phyloP scores from a whole-genome alignment of 108 stramenopile genomes.

The Cyclotella atomus region DNA sequence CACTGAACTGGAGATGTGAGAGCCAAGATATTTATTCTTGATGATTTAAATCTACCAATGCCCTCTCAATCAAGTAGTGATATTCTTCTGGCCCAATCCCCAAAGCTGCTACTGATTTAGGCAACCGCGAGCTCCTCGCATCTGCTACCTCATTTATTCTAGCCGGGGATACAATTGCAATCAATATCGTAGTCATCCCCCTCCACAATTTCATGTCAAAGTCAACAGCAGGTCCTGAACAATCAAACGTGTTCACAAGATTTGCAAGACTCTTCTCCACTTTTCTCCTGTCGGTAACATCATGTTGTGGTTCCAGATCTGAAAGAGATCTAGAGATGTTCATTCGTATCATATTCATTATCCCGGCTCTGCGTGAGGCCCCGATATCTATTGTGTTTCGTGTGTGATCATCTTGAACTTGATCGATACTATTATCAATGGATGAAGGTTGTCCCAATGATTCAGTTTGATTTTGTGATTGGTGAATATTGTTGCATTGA shows the following conservation, averaged over 20 bases:
- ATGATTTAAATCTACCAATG: conserved; percentile 8
- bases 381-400: conserved; percentile 56
- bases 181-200: conserved; percentile 71
- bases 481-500: conserved; percentile 9
- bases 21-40: no score
- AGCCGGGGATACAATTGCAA: conserved; percentile 56
- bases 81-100: conserved; percentile 66
- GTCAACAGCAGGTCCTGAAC: conserved; percentile 47
- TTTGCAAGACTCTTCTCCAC: conserved; percentile 48
- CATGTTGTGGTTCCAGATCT: conserved; percentile 38
- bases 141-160: neutral
- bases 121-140: no score
- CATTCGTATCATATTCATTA: conserved; percentile 76
- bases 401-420: neutral
- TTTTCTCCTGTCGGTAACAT: neutral
- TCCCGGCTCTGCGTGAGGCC: conserved; percentile 68
- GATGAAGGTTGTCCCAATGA: neutral
- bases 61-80: conserved; percentile 59
- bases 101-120: conserved; percentile 45
- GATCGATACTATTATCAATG: neutral
- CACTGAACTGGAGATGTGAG: no score
- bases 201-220: conserved; percentile 64
- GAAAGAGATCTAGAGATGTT: conserved; percentile 56
- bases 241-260: conserved; percentile 69
- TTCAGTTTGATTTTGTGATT: neutral